Base-by-base conservation (phyloP, 306 rosid genomes). In the Castanospermum australe region DNA sequence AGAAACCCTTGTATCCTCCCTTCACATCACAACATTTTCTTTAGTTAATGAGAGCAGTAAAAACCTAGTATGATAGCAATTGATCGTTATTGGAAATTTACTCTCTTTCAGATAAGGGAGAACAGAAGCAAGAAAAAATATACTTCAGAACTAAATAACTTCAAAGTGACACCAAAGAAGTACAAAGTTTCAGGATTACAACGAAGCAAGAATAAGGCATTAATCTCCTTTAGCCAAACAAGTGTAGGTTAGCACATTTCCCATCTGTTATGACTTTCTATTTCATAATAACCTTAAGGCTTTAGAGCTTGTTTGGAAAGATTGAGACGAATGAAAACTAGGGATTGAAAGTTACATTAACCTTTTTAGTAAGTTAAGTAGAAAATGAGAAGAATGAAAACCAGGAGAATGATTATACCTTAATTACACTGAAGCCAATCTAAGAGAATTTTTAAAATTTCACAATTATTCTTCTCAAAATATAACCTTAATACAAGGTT, bases 1-100 rank as follows among this genome's bases (percentile, higher is more conserved):
- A 95, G 84, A 95, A 95, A 17, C 99, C 99, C 73, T 81, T 84
- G 80, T 95, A 95, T 76, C 99, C 98, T 78, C 98, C 99, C 99
- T 95, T 80, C 80, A 90, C 15, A 81, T 13, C 48, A 80, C 7
- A 78, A 41, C 48, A 57, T 6, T n/a, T 44, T 52, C 47, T 36
- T 51, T 20, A 12, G 47, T 55, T 45, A 47, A 59, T 18, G 3
- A 78, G 20, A 66, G 60, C 5, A 47, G 38, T 62, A 32, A 64
- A 63, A 66, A 48, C 62, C 12, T 67, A 24, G 32, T 36, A 64
- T 24, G 25, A 36, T 28, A 44, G 64, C 44, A 55, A 62, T 4
- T 39, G 67, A 14, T 22, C 32, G 8, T 38, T 21, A 13, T 7
- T 32, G 21, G 24, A 78, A 42, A 54, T 32, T 60, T 61, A 73